Conservation (phyloP, 352 stramenopile species). For the Phytopythium sindhum region DNA sequence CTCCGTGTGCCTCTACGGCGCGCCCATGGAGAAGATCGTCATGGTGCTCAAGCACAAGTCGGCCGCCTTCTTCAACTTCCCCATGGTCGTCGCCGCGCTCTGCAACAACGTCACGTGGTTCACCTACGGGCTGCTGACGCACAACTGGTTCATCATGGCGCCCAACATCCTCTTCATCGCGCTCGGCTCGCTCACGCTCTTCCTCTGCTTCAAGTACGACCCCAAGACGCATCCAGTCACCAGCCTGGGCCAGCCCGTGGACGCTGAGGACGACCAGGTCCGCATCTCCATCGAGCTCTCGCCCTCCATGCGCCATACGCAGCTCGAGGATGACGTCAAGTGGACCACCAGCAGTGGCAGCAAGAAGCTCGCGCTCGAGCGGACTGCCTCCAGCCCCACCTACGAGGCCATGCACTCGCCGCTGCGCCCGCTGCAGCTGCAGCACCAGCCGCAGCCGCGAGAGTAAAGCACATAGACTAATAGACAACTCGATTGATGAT, state of each 20-base stretch:
- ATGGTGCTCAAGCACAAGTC: slow-evolving; percentile 39
- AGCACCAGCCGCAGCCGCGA: not conserved
- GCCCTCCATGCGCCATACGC: not conserved
- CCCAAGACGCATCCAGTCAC: slow-evolving; percentile 26
- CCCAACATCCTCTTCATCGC: slow-evolving; percentile 29
- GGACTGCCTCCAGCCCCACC: slow-evolving; percentile 1
- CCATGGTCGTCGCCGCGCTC: slow-evolving; percentile 32
- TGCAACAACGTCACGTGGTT: slow-evolving; percentile 21
- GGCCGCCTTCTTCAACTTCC: slow-evolving; percentile 42
- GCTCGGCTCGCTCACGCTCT: slow-evolving; percentile 20
- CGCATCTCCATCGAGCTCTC: slow-evolving; percentile 4
- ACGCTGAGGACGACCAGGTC: not conserved
- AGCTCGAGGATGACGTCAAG: not conserved
- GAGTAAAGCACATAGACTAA: not conserved
- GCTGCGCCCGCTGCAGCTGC: slow-evolving; percentile 3
- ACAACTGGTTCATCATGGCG: slow-evolving; percentile 31
- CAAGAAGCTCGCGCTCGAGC: slow-evolving; percentile 6
- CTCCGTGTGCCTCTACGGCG: slow-evolving; percentile 21
- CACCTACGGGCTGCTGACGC: slow-evolving; percentile 26
- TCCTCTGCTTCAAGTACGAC: slow-evolving; percentile 23
- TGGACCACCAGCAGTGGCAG: not conserved
- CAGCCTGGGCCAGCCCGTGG: not conserved
- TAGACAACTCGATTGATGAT: not conserved
- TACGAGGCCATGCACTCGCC: slow-evolving; percentile 7
- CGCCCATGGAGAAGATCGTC: slow-evolving; percentile 36